Base-by-base conservation (phyloP, 140 eudicot genomes). In the Cichorium intybus region DNA sequence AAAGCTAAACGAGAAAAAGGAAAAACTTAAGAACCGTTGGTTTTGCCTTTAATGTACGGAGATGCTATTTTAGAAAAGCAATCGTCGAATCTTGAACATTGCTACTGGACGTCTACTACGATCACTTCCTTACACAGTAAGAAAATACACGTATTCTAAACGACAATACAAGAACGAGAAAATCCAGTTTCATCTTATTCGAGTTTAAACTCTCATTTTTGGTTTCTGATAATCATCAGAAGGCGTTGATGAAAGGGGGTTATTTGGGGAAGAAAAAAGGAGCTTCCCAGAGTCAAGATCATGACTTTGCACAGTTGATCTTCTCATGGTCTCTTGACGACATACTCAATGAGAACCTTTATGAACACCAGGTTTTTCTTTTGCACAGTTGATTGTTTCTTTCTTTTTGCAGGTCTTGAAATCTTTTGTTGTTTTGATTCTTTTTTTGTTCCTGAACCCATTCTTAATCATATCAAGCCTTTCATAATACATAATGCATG, bases 311-410 rank as follows among this genome's bases (percentile, higher is more conserved):
- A 10, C 6, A 68, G 26, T 17, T 56, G 24, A 21, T 68, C 17
- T 28, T 68, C n/a, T 56, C 65, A 16, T 68, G 74, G 74, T 68
- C 66, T 24, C 65, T 68, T 24, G 57, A 68, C 28, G 65, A 68
- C 24, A 68, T 68, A 9, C 29, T 56, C 26, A 55, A 68, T 43
- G 28, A 39, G 7, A 43, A 56, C 20, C 56, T 55, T 17, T 68
- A 68, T 10, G 28, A 68, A 33, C 45, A 68, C 14, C 55, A 68
- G 73, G 73, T 56, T 27, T 68, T 28, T 26, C 28, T n/a, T 37
- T 35, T 15, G 15, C 7, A 15, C 18, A 2, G 23, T 34, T 6
- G 7, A 28, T 23, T 4, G 8, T 33, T 21, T 33, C 4, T 51
- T 66, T 7, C 14, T 48, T 15, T 14, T 10, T 45, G 7, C 11